Percentiles rank a stretch among this genome's conserved stretches.
Evolutionary conservation across 208 protist genomes (phyloP).

Genomic region (Leptomonas pyrrhocoris): DNA sequence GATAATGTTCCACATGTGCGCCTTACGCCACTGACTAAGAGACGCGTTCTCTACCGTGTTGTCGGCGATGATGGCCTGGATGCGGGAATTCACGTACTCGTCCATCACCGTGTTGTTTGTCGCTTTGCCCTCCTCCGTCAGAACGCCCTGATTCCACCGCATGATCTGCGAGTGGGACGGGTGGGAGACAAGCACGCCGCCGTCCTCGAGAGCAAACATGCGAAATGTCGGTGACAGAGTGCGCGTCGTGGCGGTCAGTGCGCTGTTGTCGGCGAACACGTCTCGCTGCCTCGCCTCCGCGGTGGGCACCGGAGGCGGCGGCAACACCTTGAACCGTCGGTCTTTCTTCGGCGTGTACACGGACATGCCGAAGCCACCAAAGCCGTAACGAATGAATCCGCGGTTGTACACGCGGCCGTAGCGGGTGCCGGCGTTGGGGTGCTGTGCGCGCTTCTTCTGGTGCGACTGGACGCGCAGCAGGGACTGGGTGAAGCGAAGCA

Average conservation of each 20-base stretch:
- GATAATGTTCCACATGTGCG: conserved; percentile 88
- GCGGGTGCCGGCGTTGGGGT: conserved; percentile 85
- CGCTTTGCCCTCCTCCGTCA: conserved; percentile 63
- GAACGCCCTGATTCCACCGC: conserved; percentile 74
- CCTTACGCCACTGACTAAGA: conserved; percentile 77
- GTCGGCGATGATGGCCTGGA: conserved; percentile 90
- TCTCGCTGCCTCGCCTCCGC: conserved; percentile 4
- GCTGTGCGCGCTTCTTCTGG: conserved; percentile 80
- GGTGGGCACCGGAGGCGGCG: conserved; percentile 19
- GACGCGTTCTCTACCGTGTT: conserved; percentile 89
- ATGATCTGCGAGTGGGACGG: conserved; percentile 85
- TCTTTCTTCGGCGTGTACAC: conserved; percentile 89
- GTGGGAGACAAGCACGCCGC: conserved; percentile 82
- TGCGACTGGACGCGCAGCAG: conserved; percentile 83
- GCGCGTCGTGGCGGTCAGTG: conserved; percentile 63
- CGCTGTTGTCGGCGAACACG: conserved; percentile 44
- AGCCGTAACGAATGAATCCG: conserved; percentile 87
- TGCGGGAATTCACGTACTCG: conserved; percentile 78
- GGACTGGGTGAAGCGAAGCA: conserved; percentile 66
- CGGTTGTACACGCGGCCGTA: conserved; percentile 90
- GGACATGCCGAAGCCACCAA: conserved; percentile 90
- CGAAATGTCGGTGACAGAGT: conserved; percentile 86
- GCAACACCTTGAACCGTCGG: conserved; percentile 59
- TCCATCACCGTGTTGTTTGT: conserved; percentile 78
- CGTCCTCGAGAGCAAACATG: conserved; percentile 78